Evolutionary conservation across 352 stramenopile genomes (phyloP).

Genomic region (Phytopythium mirpurense): DNA sequence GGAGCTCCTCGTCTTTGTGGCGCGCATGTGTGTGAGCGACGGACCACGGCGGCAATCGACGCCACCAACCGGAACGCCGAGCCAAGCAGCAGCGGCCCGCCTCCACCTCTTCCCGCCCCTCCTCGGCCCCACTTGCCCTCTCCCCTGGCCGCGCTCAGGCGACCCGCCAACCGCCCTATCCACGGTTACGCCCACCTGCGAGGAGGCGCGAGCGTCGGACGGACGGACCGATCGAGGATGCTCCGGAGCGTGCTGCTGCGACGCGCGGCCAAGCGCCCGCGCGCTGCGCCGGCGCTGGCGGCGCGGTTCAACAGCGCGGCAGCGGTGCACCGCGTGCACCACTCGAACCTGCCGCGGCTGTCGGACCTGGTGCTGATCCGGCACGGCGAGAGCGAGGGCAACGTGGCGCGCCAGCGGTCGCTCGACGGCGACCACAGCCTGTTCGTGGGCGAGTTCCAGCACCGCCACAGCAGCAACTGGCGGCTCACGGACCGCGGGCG

Average conservation of each 20-base stretch:
- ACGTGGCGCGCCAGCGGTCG: conserved; percentile 81
- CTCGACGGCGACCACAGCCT: conserved; percentile 80
- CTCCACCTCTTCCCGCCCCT: background rate
- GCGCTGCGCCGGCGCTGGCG: conserved; percentile 1
- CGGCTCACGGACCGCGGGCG: conserved; percentile 81
- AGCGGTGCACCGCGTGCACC: conserved; percentile 10
- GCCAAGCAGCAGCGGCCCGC: background rate
- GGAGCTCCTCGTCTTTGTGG: conserved; percentile 4
- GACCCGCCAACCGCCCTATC: too few species aligned
- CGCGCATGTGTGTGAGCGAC: background rate
- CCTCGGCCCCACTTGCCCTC: background rate
- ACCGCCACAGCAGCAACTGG: conserved; percentile 88
- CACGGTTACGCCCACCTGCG: too few species aligned
- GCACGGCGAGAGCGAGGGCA: conserved; percentile 87
- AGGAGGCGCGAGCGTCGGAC: background rate
- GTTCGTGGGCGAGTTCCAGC: conserved; percentile 84
- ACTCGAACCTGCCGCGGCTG: conserved; percentile 46
- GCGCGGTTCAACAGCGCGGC: conserved; percentile 7
- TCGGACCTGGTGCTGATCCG: conserved; percentile 84
- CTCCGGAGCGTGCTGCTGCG: conserved; percentile 9
- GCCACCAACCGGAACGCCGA: background rate
- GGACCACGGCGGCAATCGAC: background rate
- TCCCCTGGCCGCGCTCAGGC: background rate
- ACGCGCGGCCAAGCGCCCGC: conserved; percentile 7
- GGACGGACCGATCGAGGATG: conserved; percentile 2